These are phyloP conservation scores for Aspergillus sp. DNA, from an alignment of 2,329 filamentous ascomycete genomes.

Conservation along the genomic window DNA sequence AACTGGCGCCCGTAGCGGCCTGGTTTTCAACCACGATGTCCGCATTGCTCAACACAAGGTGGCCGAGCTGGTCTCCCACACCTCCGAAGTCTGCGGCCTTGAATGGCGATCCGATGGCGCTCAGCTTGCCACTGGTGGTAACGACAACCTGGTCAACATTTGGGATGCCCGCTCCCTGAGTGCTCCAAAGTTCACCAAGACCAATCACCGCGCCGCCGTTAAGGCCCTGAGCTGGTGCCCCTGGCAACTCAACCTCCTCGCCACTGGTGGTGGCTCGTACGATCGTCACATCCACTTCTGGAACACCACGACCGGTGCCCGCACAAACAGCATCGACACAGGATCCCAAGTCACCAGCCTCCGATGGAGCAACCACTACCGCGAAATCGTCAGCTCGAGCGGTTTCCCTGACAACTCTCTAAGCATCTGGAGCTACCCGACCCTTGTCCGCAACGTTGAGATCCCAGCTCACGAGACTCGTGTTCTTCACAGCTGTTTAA, in stretches of 20 bases:
- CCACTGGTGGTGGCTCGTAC: conserved; percentile 93
- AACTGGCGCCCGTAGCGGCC: conserved; percentile 88
- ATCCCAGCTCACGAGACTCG: conserved; percentile 97
- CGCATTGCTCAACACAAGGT: conserved; percentile 98
- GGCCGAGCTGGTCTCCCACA: conserved; percentile 95
- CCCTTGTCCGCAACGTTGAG: conserved; percentile 94
- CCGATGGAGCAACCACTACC: conserved; percentile 95
- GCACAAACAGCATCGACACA: conserved; percentile 98
- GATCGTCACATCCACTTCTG: conserved; percentile 99
- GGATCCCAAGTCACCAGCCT: conserved; percentile 96
- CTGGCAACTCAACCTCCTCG: conserved; percentile 96
- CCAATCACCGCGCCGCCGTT: conserved; percentile 97
- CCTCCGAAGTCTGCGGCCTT: conserved; percentile 94
- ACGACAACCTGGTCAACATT: conserved; percentile 98
- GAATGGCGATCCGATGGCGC: conserved; percentile 97
- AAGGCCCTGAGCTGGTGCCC: conserved; percentile 99
- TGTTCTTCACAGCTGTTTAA: conserved; percentile 94
- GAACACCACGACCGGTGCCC: conserved; percentile 97
- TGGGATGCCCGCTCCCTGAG: conserved; percentile 95
- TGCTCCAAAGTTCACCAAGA: conserved; percentile 98
- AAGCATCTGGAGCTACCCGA: conserved; percentile 99
- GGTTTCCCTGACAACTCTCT: conserved; percentile 99
- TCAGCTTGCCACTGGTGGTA: conserved; percentile 95
- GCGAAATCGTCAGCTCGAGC: conserved; percentile 95
- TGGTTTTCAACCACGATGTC: conserved; percentile 98